Base-by-base conservation (phyloP, 108 stramenopile genomes). In the Nitzschia sp. region DNA sequence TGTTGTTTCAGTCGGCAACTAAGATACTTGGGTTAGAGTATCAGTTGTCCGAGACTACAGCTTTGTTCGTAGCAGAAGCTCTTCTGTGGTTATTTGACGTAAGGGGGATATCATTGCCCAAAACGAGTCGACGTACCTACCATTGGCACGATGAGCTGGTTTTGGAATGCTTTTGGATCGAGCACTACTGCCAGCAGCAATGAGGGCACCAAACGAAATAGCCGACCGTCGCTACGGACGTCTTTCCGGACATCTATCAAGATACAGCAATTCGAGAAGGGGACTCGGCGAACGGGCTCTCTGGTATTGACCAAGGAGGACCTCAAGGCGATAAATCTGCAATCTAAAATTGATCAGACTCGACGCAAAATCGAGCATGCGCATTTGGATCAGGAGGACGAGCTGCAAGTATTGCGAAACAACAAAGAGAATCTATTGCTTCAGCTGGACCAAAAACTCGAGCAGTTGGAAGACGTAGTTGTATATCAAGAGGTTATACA, bases 131-230 rank as follows among this genome's bases (percentile, higher is more conserved):
- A n/a, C n/a, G n/a, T n/a, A n/a, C n/a, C n/a, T n/a, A n/a, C 8
- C 38, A 42, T 11, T 42, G 15, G 15, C 15, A 42, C 4, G 5
- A 58, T 58, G 57, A 58, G 57, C 31, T 58, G 57, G 57, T 58
- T 58, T 31, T 58, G 57, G 57, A 58, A 58, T 58, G 57, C 57
- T 18, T 29, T 58, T 42, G 38, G 38, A n/a, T n/a, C n/a, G n/a
- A n/a, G n/a, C n/a, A n/a, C n/a, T n/a, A n/a, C n/a, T 42, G 38
- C 11, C 57, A 17, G 31, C 27, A 15, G 8, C 24, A 58, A 58
- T 5, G 28, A 24, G 13, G 29, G 29, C 11, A 29, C 21, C 21
- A 58, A 58, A 26, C 27, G 24, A 13, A n/a, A 18, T 23, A 54
- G 53, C 11, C 6, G 23, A 54, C n/a, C n/a, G n/a, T n/a, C n/a